Conservation (phyloP, 1,284 basidiomycete species). For the Meira nashicola region DNA sequence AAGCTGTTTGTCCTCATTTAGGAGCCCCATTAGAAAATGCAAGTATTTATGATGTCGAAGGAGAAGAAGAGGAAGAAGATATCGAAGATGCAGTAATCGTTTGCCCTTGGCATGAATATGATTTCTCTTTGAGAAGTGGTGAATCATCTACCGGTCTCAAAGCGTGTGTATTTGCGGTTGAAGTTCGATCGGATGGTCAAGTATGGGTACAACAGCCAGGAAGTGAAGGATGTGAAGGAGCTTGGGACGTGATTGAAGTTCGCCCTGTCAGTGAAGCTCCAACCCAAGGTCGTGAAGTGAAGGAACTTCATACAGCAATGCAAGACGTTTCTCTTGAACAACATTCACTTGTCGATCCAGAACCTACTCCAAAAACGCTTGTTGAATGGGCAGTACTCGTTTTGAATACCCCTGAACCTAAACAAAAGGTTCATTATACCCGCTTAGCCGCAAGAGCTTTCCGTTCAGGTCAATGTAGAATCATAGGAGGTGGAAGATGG, state of each 20-base stretch:
- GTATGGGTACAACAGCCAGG: conserved; percentile 36
- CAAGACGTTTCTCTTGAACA: not conserved
- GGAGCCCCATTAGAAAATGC: conserved; percentile 77
- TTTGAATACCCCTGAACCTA: conserved; percentile 67
- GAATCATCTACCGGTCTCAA: conserved; percentile 70
- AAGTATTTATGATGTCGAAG: conserved; percentile 60
- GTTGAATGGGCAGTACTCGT: conserved; percentile 73
- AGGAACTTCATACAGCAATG: conserved; percentile 16
- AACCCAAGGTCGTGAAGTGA: conserved; percentile 10
- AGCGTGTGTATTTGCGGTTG: conserved; percentile 71
- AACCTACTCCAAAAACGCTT: conserved; percentile 56
- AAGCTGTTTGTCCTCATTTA: conserved; percentile 75
- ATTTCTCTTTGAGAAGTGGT: conserved; percentile 67
- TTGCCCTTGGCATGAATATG: conserved; percentile 74
- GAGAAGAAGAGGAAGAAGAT: conserved; percentile 58
- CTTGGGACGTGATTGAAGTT: conserved; percentile 70
- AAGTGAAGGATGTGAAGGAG: conserved; percentile 9
- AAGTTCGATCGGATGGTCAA: conserved; percentile 55
- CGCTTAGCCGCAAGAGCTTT: conserved; percentile 67
- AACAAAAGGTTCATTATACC: conserved; percentile 68
- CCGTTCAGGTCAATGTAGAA: conserved; percentile 64
- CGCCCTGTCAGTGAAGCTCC: conserved; percentile 71
- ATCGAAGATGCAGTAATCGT: conserved; percentile 53
- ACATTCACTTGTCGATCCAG: conserved; percentile 10
- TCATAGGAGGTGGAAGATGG: conserved; percentile 58